Evolutionary conservation across 2,329 filamentous ascomycete genomes (phyloP).

Genomic region (Pestalotiopsis sp.): DNA sequence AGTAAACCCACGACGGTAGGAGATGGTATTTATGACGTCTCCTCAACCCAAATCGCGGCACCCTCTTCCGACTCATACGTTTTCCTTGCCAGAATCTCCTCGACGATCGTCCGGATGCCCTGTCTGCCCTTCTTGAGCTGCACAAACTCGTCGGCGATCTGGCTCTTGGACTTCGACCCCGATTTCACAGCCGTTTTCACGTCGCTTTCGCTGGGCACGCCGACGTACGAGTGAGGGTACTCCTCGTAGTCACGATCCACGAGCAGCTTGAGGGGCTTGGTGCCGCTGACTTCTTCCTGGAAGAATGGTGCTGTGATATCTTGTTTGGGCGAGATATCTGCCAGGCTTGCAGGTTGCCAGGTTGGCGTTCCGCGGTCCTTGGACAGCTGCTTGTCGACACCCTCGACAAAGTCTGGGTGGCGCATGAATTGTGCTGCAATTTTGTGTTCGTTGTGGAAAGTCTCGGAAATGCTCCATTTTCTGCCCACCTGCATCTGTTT

Average conservation of each 20-base stretch:
- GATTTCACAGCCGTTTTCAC: conserved; percentile 48
- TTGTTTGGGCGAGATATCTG: conserved; percentile 61
- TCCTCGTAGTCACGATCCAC: conserved; percentile 64
- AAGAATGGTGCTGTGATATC: conserved; percentile 72
- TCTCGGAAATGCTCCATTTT: conserved; percentile 79
- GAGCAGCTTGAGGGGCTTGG: conserved; percentile 61
- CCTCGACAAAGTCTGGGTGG: conserved; percentile 88
- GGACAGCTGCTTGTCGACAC: conserved; percentile 81
- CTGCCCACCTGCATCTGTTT: conserved; percentile 78
- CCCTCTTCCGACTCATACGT: conserved; percentile 50
- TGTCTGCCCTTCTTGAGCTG: conserved; percentile 63
- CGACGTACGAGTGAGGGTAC: conserved; percentile 74
- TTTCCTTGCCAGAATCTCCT: conserved; percentile 69
- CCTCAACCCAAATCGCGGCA: conserved; percentile 23
- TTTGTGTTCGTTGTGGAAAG: conserved; percentile 83
- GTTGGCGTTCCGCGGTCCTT: conserved; percentile 54
- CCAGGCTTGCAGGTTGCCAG: conserved; percentile 77
- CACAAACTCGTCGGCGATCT: conserved; percentile 68
- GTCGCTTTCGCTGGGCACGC: conserved; percentile 73
- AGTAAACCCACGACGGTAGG: background rate
- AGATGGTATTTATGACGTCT: background rate
- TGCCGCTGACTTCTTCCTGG: conserved; percentile 43
- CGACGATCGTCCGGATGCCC: conserved; percentile 68
- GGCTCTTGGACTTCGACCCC: conserved; percentile 45
- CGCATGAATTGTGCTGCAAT: conserved; percentile 89